Base-by-base conservation (phyloP, 2,329 filamentous ascomycete genomes). In the Lasiodiplodia theobromae region DNA sequence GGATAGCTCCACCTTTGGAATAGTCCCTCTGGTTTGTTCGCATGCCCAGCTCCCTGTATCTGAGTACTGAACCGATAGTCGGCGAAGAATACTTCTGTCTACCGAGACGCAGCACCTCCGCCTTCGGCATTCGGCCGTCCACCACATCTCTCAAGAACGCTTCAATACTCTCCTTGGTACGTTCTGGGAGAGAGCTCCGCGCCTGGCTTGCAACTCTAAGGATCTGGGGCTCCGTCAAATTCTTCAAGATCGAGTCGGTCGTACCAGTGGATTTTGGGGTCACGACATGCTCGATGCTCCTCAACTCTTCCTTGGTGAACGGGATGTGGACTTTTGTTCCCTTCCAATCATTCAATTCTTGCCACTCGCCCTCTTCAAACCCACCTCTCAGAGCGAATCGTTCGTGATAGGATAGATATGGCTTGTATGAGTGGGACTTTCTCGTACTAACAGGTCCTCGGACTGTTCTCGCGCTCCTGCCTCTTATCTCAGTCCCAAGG, bases 21-120 rank as follows among this genome's bases (percentile, higher is more conserved):
- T 34, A 63, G 16, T 72, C 74, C 74, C 78, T 12, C 75, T 75
- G 67, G 76, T 70, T 28, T 70, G 71, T 47, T 73, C 73, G 21
- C 75, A 73, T 14, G 44, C 78, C 78, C 5, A 77, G 58, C 67
- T 81, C 78, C 11, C 79, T 75, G 47, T 77, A 71, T n/a, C 77
- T 74, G 23, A 79, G 31, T 2, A 75, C 28, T 18, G 67, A 21
- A 8, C 25, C 34, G 3, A 56, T 21, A 7, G 34, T 51, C 14
- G 67, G 31, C 16, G 28, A n/a, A 4, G 53, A 16, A 18, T 3
- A 23, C 7, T 31, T 21, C 16, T 52, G 34, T 37, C 12, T 8
- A 2, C 44, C 21, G 21, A 64, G 60, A 2, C 23, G 37, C 21
- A 57, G 34, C 6, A n/a, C 25, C 34, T 18, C 31, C 47, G 65